Conservation (phyloP, 768 basidiomycete genomes). For the Ramaria sp. region DNA sequence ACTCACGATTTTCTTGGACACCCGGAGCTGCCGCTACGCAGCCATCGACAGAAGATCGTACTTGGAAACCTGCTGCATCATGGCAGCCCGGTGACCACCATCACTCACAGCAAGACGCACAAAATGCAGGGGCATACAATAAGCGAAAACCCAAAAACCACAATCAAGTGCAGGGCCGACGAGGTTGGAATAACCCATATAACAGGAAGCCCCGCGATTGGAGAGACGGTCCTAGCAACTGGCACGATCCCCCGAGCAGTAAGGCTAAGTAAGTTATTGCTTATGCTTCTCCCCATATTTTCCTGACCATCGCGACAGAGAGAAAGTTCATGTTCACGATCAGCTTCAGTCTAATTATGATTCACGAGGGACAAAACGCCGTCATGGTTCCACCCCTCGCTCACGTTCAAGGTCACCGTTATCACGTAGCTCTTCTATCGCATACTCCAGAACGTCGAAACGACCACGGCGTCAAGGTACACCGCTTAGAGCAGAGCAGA, state of each 20-base stretch:
- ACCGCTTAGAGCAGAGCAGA: conserved; percentile 23
- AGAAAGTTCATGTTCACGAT: conserved; percentile 7
- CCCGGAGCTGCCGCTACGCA: neutral
- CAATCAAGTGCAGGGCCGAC: conserved; percentile 25
- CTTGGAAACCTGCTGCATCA: conserved; percentile 64
- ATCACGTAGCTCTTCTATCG: conserved; percentile 10
- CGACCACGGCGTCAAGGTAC: conserved; percentile 13
- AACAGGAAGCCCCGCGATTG: conserved; percentile 28
- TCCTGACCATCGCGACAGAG: conserved; percentile 33
- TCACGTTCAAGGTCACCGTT: conserved; percentile 45
- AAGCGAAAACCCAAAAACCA: conserved; percentile 26
- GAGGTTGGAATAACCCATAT: conserved; percentile 48
- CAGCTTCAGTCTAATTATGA: conserved; percentile 30
- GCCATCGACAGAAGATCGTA: conserved; percentile 33
- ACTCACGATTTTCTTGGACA: neutral
- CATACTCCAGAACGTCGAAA: conserved; percentile 37
- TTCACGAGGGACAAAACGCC: conserved; percentile 18
- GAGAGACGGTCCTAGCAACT: conserved; percentile 6
- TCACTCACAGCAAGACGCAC: conserved; percentile 24
- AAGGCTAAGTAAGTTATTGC: conserved; percentile 46
- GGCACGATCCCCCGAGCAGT: neutral
- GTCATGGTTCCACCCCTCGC: conserved; percentile 17
- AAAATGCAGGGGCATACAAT: conserved; percentile 29
- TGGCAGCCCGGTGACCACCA: conserved; percentile 39
- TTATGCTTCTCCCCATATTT: conserved; percentile 3